Evolutionary conservation across 441 rosid species (phyloP).

Genomic region (Viola pubescens): DNA sequence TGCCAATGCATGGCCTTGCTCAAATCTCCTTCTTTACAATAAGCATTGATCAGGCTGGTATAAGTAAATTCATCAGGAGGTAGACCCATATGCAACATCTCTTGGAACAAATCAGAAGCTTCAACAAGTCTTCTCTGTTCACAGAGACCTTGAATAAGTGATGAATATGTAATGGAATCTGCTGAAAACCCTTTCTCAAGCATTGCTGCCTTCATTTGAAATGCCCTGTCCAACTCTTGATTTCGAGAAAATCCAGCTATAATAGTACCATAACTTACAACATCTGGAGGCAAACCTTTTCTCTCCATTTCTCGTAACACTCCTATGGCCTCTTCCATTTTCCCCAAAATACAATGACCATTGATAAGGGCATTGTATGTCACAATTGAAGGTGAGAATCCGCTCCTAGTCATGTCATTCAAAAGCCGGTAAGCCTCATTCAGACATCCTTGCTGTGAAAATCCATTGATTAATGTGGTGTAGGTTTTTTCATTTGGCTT

Average conservation of each 20-base stretch:
- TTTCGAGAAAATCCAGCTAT: slow-evolving; percentile 61
- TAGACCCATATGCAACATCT: slow-evolving; percentile 48
- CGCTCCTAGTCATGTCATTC: slow-evolving; percentile 53
- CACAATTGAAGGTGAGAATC: slow-evolving; percentile 65
- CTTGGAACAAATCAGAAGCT: slow-evolving; percentile 64
- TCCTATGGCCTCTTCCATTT: slow-evolving; percentile 51
- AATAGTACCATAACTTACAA: slow-evolving; percentile 75
- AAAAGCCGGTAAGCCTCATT: slow-evolving; percentile 52
- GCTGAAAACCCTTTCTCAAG: slow-evolving; percentile 48
- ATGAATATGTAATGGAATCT: slow-evolving; percentile 61
- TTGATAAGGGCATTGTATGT: slow-evolving; percentile 73
- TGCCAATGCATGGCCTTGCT: slow-evolving; percentile 56
- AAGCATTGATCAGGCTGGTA: slow-evolving; percentile 62
- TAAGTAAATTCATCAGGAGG: slow-evolving; percentile 63
- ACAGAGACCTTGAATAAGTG: slow-evolving; percentile 67
- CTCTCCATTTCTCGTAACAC: slow-evolving; percentile 43
- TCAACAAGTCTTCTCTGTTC: slow-evolving; percentile 56
- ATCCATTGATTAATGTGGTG: slow-evolving; percentile 78
- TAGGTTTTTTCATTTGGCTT: slow-evolving; percentile 66
- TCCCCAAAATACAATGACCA: slow-evolving; percentile 61
- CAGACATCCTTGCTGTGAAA: slow-evolving; percentile 58
- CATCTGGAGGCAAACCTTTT: slow-evolving; percentile 59
- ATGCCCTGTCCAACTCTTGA: slow-evolving; percentile 54
- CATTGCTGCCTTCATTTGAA: slow-evolving; percentile 54
- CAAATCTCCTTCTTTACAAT: slow-evolving; percentile 58